These are phyloP conservation scores for Cystobasidium ongulense DNA, from an alignment of 768 basidiomycete genomes.

Conservation along the genomic window DNA sequence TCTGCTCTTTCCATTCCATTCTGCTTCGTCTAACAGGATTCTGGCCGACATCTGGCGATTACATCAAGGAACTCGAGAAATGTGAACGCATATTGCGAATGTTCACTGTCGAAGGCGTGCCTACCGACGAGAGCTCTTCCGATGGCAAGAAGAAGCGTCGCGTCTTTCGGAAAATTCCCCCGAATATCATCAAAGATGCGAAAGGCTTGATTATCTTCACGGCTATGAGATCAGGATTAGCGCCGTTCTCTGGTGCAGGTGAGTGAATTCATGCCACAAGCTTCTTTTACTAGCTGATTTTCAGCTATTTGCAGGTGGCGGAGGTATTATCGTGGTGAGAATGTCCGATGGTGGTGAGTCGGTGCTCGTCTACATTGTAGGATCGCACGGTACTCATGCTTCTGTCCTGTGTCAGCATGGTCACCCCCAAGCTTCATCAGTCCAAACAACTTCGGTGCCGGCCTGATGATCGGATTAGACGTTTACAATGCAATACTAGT, in stretches of 20 bases:
- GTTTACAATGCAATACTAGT: slow-evolving; percentile 39
- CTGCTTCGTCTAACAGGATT: slow-evolving; percentile 19
- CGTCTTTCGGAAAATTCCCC: slow-evolving; percentile 39
- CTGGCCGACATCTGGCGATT: slow-evolving; percentile 36
- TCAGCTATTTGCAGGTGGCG: slow-evolving; percentile 25
- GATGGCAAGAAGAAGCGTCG: slow-evolving; percentile 30
- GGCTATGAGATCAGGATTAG: slow-evolving; percentile 33
- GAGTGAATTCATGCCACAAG: background rate
- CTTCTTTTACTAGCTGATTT: background rate
- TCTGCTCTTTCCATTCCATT: background rate
- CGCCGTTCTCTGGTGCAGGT: slow-evolving; percentile 35
- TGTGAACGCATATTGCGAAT: slow-evolving; percentile 39
- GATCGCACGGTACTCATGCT: background rate
- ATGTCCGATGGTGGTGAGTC: slow-evolving; percentile 34
- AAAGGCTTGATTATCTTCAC: slow-evolving; percentile 38
- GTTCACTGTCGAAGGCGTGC: slow-evolving; percentile 38
- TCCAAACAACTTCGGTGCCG: slow-evolving; percentile 41
- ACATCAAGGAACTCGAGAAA: slow-evolving; percentile 39
- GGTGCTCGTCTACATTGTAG: background rate
- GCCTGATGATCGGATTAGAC: slow-evolving; percentile 38
- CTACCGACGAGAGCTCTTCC: slow-evolving; percentile 24
- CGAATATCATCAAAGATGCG: slow-evolving; percentile 35
- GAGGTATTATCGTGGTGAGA: slow-evolving; percentile 33
- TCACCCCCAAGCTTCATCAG: slow-evolving; percentile 39
- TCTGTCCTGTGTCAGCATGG: slow-evolving; percentile 31